phyloP scores from a whole-genome alignment of 106 monocot species.

The Platanthera guangdongensis region DNA sequence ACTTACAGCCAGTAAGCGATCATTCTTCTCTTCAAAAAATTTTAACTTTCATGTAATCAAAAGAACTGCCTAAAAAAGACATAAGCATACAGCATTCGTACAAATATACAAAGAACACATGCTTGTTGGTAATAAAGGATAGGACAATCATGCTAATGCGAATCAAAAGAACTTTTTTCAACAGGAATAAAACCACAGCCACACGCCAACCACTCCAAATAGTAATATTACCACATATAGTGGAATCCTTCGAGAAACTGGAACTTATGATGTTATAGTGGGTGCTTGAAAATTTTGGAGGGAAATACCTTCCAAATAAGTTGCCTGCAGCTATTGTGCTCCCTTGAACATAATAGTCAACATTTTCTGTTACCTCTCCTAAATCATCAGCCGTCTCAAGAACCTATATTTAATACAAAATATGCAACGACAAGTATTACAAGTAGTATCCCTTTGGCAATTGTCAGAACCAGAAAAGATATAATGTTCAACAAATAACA shows the following conservation, averaged over 20 bases:
- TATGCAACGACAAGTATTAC: background rate
- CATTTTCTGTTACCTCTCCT: slow-evolving; percentile 93
- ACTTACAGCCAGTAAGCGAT: too few relatives aligned
- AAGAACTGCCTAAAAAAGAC: too few relatives aligned
- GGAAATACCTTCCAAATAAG: slow-evolving; percentile 80
- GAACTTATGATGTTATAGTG: background rate
- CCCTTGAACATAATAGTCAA: slow-evolving; percentile 92
- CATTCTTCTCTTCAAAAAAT: too few relatives aligned
- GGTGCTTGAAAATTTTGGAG: background rate
- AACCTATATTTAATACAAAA: slow-evolving; percentile 40
- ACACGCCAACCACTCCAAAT: background rate
- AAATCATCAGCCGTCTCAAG: slow-evolving; percentile 97
- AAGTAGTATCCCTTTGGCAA: background rate
- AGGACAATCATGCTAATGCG: background rate
- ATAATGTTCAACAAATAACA: background rate
- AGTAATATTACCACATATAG: background rate
- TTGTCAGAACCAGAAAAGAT: background rate
- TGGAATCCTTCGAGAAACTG: background rate
- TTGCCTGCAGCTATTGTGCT: slow-evolving; percentile 91
- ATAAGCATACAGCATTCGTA: too few relatives aligned
- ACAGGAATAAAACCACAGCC: background rate
- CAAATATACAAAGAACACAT: too few relatives aligned
- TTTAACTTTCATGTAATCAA: too few relatives aligned
- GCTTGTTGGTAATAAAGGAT: too few relatives aligned
- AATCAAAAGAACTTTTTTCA: background rate